A percentile compares a stretch with the other conserved stretches of the same genome.
These are phyloP conservation scores for Phytophthora agathidicida DNA, from an alignment of 352 stramenopile species.

Conservation along the genomic window DNA sequence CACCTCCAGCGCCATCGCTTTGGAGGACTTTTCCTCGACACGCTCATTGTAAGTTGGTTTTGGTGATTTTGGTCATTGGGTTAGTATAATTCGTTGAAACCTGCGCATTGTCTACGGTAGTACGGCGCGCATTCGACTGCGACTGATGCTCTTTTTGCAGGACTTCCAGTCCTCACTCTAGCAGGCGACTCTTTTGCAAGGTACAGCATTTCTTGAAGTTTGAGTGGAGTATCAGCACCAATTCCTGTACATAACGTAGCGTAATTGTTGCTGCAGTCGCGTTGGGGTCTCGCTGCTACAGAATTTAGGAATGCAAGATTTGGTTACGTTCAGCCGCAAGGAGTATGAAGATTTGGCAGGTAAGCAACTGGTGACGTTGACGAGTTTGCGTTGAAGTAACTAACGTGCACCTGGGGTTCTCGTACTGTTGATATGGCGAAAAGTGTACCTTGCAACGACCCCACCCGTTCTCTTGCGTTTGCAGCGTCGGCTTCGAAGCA, in stretches of 20 bases:
- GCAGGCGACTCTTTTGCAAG: slow-evolving; percentile 66
- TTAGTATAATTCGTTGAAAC: no score
- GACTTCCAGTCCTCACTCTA: slow-evolving; percentile 90
- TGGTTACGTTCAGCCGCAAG: slow-evolving; percentile 49
- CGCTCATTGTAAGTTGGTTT: slow-evolving; percentile 62
- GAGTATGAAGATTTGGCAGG: slow-evolving; percentile 63
- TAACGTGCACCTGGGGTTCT: slow-evolving; percentile 2
- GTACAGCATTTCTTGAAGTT: slow-evolving; percentile 19
- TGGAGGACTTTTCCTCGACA: slow-evolving; percentile 93
- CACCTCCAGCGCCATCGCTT: slow-evolving; percentile 78
- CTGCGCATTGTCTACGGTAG: no score
- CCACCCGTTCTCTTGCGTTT: slow-evolving; percentile 20
- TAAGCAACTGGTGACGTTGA: slow-evolving; percentile 5
- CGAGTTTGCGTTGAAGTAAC: not conserved
- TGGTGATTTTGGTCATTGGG: not conserved
- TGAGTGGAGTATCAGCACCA: no score
- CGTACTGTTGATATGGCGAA: not conserved
- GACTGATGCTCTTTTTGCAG: slow-evolving; percentile 86
- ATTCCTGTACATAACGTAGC: no score
- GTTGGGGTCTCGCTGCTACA: slow-evolving; percentile 53
- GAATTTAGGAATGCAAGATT: slow-evolving; percentile 41
- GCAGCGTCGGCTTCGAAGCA: slow-evolving; percentile 25
- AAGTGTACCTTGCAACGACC: slow-evolving; percentile 44
- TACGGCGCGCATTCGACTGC: slow-evolving; percentile 95
- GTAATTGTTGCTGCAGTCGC: slow-evolving; percentile 43